phyloP scores from a whole-genome alignment of 768 basidiomycete species.

The Sarcodon aspratus region DNA sequence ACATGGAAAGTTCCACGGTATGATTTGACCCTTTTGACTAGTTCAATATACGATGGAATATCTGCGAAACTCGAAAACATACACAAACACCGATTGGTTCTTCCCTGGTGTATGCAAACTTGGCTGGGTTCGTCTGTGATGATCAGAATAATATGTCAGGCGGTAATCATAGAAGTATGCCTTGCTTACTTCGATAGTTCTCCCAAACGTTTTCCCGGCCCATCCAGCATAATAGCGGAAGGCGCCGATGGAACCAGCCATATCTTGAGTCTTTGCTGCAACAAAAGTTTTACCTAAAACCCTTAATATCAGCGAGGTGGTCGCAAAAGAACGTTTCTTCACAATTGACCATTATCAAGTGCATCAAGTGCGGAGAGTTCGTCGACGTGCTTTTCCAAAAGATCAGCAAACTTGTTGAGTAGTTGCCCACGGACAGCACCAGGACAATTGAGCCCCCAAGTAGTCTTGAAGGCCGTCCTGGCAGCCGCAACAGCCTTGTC shows the following conservation, averaged over 20 bases:
- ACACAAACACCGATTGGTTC: conserved; percentile 94
- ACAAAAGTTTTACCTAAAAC: conserved; percentile 26
- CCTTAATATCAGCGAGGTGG: background rate
- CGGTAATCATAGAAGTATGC: conserved; percentile 6
- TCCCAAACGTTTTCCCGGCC: conserved; percentile 45
- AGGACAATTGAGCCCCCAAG: conserved; percentile 41
- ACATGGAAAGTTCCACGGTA: conserved; percentile 92
- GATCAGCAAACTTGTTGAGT: conserved; percentile 37
- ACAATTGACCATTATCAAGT: conserved; percentile 29
- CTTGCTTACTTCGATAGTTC: conserved; percentile 10
- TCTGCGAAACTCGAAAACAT: conserved; percentile 51
- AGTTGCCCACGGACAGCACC: conserved; percentile 27
- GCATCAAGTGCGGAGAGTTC: conserved; percentile 42
- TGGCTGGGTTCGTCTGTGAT: conserved; percentile 18
- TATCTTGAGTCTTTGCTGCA: conserved; percentile 14
- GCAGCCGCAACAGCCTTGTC: conserved; percentile 33
- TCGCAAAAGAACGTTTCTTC: background rate
- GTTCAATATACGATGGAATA: background rate
- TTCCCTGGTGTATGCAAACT: conserved; percentile 77
- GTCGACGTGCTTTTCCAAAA: conserved; percentile 36
- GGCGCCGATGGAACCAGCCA: conserved; percentile 4
- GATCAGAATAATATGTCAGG: too few relatives aligned
- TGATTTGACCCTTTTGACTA: conserved; percentile 27
- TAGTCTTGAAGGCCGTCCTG: conserved; percentile 23
- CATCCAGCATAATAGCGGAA: conserved; percentile 44